Conservation (phyloP, 345 rosid species). For the Bretschneidera sinensis region DNA sequence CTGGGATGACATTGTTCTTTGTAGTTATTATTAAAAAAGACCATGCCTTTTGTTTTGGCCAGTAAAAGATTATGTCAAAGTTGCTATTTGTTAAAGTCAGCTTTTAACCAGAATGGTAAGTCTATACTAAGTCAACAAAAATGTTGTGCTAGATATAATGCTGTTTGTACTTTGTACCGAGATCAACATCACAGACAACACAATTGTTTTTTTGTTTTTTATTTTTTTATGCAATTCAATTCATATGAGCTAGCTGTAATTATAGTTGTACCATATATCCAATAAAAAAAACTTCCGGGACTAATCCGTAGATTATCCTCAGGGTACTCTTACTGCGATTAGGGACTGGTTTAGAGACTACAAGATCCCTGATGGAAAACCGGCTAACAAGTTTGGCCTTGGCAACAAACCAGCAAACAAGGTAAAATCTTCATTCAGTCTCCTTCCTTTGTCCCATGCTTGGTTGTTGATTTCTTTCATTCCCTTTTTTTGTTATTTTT, state of each 20-base stretch:
- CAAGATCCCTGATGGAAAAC: slow-evolving; percentile 96
- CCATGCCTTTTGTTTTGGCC: too few species aligned
- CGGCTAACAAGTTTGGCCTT: slow-evolving; percentile 94
- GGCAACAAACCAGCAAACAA: slow-evolving; percentile 87
- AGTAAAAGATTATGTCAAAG: too few species aligned
- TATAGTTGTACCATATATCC: background rate
- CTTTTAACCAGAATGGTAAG: too few species aligned
- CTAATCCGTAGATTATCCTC: slow-evolving; percentile 19
- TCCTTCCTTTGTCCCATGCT: background rate
- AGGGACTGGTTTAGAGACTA: slow-evolving; percentile 98
- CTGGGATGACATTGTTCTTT: too few species aligned
- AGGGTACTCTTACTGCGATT: slow-evolving; percentile 86
- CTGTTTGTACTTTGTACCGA: too few species aligned
- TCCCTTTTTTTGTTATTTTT: background rate
- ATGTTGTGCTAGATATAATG: too few species aligned
- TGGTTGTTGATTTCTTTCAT: background rate
- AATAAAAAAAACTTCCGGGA: background rate
- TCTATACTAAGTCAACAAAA: too few species aligned
- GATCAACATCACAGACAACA: too few species aligned
- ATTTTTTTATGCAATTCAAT: background rate
- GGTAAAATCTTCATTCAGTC: slow-evolving; percentile 32
- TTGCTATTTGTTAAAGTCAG: too few species aligned
- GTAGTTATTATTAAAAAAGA: too few species aligned
- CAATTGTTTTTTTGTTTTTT: too few species aligned
- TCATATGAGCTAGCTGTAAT: background rate